Conservation (phyloP, 2,329 filamentous ascomycete species). For the Claviceps arundinis region DNA sequence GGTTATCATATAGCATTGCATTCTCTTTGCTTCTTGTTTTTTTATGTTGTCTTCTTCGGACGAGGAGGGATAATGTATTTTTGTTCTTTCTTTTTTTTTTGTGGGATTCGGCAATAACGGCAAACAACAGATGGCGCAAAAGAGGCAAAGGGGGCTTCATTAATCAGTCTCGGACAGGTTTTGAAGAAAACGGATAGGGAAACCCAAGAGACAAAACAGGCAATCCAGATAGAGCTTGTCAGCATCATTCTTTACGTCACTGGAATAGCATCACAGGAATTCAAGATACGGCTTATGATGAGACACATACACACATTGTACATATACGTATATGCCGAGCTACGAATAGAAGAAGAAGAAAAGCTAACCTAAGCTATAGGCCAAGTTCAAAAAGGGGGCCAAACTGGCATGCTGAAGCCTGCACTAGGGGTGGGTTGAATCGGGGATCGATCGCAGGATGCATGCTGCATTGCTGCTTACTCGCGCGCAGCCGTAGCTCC, state of each 20-base stretch:
- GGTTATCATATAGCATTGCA: conserved; percentile 27
- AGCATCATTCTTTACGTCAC: not conserved
- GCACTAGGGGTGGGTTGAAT: too few species aligned
- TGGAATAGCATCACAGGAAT: not conserved
- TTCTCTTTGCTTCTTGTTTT: not conserved
- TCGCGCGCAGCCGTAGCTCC: too few species aligned
- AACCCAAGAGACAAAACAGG: not conserved
- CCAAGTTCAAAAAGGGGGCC: too few species aligned
- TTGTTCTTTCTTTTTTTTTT: not conserved
- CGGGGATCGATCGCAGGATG: too few species aligned
- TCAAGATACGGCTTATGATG: not conserved
- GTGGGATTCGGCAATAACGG: not conserved
- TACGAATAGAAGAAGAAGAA: not conserved
- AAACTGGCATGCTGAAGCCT: too few species aligned
- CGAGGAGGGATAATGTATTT: too few species aligned
- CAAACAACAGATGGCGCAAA: too few species aligned
- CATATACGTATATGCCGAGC: too few species aligned
- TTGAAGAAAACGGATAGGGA: too few species aligned
- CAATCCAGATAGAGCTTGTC: not conserved
- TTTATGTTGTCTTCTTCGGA: not conserved
- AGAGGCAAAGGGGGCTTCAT: too few species aligned
- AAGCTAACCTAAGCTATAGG: not conserved
- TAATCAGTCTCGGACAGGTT: too few species aligned
- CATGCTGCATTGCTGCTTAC: too few species aligned
- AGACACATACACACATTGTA: not conserved